Evolutionary conservation across 2,329 filamentous ascomycete genomes (phyloP).

Genomic region (Colletotrichum endophyticum): DNA sequence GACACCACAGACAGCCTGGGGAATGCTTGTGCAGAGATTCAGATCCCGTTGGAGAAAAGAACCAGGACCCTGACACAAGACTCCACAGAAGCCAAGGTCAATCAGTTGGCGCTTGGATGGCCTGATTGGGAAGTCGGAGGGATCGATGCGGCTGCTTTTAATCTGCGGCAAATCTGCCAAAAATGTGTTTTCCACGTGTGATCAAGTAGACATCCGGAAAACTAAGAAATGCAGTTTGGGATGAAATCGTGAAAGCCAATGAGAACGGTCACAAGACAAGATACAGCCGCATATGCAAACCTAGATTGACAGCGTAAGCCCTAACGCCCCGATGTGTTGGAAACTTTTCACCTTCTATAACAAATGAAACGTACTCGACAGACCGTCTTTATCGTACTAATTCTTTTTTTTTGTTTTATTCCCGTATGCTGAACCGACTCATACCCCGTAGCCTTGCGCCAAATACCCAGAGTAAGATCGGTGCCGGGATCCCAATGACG

Average conservation of each 20-base stretch:
- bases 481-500: constrained; percentile 36
- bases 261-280: not conserved
- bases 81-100: not conserved
- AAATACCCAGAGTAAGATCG: constrained; percentile 44
- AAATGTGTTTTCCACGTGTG: not conserved
- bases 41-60: not conserved
- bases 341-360: not conserved
- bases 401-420: too few relatives aligned
- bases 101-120: not conserved
- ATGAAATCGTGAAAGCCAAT: not conserved
- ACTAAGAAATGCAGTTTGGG: not conserved
- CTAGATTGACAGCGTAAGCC: not conserved
- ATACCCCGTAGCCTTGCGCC: constrained; percentile 37
- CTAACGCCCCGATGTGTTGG: not conserved
- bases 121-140: not conserved
- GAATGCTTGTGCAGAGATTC: not conserved
- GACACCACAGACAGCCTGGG: not conserved
- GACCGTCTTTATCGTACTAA: accelerated
- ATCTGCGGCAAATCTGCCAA: not conserved
- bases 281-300: not conserved
- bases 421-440: not conserved
- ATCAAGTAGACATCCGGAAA: not conserved
- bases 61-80: not conserved
- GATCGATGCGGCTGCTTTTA: not conserved
- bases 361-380: accelerated